Base-by-base conservation (phyloP, 495 filamentous ascomycete genomes). In the Margaritispora aquatica region DNA sequence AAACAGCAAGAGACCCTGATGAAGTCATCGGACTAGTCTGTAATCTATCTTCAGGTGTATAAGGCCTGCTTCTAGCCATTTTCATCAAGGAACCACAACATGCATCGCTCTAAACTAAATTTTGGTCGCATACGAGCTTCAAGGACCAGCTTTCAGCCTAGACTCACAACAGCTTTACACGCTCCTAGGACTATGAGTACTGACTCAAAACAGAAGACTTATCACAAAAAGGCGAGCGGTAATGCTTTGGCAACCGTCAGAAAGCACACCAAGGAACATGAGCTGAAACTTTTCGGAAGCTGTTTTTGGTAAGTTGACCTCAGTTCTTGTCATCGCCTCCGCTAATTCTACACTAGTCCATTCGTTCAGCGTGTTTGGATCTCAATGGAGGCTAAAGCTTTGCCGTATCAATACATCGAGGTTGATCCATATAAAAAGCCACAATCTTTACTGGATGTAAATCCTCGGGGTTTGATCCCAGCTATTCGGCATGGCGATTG, bases 361-460 rank as follows among this genome's bases (percentile, higher is more conserved):
- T 96, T 96, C 70, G 91, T 94, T 1, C 92, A 97, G 72, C 86
- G 93, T 13, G 90, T 96, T 20, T 97, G 93, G 93, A 96, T 97
- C 62, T 86, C 93, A 7, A 77, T 97, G n/a, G 92, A 97, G 71
- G 73, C 84, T 52, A 96, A 96, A 69, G 79, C 83, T 4, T 77
- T 96, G 44, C 76, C 77, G 21, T 97, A 97, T 65, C 89, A 96
- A 68, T 97, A 97, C 69, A 86, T 92, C 61, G 93, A 96, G 70
- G 86, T 91, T 26, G 89, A 96, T 66, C 91, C 91, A 2, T 95
- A 92, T 65, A 79, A 87, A 61, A 93, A 93, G 65, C 89, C 90
- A 17, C 79, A 84, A 54, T 81, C 80, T 17, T 71, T 96, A 34
- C 77, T 96, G 29, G 89, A 90, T 41, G 84, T 96, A 54, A 96